Percentiles rank a stretch among this genome's conserved stretches.
These are phyloP conservation scores for Emmonsiellopsis sp. DNA, from an alignment of 2,329 filamentous ascomycete genomes.

Conservation along the genomic window DNA sequence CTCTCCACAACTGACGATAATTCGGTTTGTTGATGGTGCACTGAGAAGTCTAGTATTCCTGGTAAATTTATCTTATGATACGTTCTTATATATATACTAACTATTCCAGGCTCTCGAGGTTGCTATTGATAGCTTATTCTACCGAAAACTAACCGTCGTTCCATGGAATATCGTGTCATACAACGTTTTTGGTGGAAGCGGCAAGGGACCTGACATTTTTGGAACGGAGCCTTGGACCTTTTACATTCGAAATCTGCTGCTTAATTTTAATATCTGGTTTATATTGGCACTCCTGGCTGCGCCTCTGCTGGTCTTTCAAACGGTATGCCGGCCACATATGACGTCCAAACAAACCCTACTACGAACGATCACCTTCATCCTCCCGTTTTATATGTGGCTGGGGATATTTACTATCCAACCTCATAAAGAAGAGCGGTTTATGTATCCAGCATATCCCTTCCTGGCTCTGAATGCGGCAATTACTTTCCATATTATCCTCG, in stretches of 20 bases:
- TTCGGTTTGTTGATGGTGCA: constrained; percentile 58
- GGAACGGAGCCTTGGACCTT: constrained; percentile 96
- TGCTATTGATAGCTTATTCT: constrained; percentile 72
- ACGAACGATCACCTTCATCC: constrained; percentile 66
- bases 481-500: constrained; percentile 69
- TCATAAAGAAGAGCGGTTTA: constrained; percentile 97
- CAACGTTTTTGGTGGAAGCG: constrained; percentile 77
- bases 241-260: constrained; percentile 78
- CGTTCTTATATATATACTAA: constrained; percentile 16
- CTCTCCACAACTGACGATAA: constrained; percentile 51
- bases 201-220: constrained; percentile 79
- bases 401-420: constrained; percentile 83
- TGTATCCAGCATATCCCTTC: constrained; percentile 93
- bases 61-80: constrained; percentile 40
- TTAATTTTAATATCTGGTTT: constrained; percentile 97
- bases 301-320: constrained; percentile 68
- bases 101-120: constrained; percentile 55
- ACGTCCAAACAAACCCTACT: constrained; percentile 61
- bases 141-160: constrained; percentile 66
- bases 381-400: constrained; percentile 92
- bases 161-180: constrained; percentile 92
- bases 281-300: constrained; percentile 64
- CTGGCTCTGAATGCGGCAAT: constrained; percentile 82
- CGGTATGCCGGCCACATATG: constrained; percentile 52
- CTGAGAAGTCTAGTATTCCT: constrained; percentile 59